Evolutionary conservation across 164 flowering plant species (phyloP).

Genomic region (Vitis amurensis): DNA sequence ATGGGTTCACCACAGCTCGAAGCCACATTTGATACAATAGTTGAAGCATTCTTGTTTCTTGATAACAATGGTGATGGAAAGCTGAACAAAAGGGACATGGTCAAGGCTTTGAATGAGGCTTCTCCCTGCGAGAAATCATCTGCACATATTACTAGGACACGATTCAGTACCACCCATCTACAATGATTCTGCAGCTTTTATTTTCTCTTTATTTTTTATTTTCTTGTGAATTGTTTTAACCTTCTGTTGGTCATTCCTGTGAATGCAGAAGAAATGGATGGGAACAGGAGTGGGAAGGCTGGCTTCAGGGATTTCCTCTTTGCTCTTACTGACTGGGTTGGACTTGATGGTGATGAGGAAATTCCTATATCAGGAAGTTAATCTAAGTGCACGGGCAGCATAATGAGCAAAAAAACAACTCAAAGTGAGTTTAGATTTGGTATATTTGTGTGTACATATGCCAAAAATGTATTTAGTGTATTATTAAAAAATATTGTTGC

Average conservation of each 20-base stretch:
- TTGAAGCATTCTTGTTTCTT: conserved; percentile 72
- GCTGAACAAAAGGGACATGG: conserved; percentile 68
- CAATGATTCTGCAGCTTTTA: conserved; percentile 2
- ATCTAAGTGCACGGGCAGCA: neutral
- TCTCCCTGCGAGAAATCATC: conserved; percentile 66
- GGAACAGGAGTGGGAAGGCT: conserved; percentile 60
- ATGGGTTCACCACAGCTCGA: conserved; percentile 48
- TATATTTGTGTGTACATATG: no score
- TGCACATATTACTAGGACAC: conserved; percentile 41
- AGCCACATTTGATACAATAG: conserved; percentile 59
- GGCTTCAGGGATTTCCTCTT: conserved; percentile 81
- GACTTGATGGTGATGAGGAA: conserved; percentile 54
- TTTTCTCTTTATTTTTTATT: neutral
- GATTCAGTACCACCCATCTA: conserved; percentile 52
- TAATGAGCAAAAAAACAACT: no score
- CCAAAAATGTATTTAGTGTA: no score
- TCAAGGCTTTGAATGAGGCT: conserved; percentile 55
- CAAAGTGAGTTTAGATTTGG: no score
- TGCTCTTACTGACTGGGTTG: conserved; percentile 68
- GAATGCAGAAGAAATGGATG: conserved; percentile 80
- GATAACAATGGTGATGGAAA: conserved; percentile 78
- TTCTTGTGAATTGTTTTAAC: neutral
- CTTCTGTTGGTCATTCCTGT: neutral
- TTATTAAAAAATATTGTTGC: neutral
- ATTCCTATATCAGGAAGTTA: neutral